Evolutionary conservation across 352 stramenopile genomes (phyloP), one percentile per base, ranked within the genome.

Genomic region (Stephanocyclus meneghinianus): DNA sequence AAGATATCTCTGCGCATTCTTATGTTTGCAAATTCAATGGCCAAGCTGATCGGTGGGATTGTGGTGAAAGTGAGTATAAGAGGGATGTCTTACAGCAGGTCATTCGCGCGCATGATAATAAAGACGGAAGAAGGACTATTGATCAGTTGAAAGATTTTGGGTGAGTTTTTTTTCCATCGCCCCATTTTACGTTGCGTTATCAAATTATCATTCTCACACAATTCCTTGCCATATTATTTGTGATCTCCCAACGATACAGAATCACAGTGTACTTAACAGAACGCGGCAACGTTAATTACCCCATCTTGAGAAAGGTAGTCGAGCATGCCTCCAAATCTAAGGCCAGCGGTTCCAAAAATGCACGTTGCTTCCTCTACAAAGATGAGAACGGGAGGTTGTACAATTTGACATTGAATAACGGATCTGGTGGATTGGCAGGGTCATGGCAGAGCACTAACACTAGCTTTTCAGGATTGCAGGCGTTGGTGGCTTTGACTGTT

Each of bases 301-400:
- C 29, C 0, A 45, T 81, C 6, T 45, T 81, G 10, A 76, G 47
- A 48, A 66, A 74, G 51, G 77, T 80, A 15, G 66, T 84, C 13
- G 30, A 67, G 32, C 77, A 84, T 40, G 59, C 67, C 21, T 67
- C 48, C 1, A 62, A 55, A 44, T 68, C 65, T 10, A 70, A 66
- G 6, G 57, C 68, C 9, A 65, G 73, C 69, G 15, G 59, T 3
- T 72, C 42, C 11, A 75, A 62, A 62, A 81, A 84, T 59, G 65
- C 78, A 44, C 71, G 80, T 18, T 91, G 85, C 56, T 67, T 89
- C 3, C 42, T 91, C 9, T 91, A 91, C 67, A 72, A 73, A 18
- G 80, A 91, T 71, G 65, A 76, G n/a, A 68, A 80, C 26, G 82
- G 79, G 6, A 60, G 74, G 35, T 68, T 91, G 21, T 89, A 83